A percentile compares a stretch with the other conserved stretches of the same genome.
Evolutionary conservation across 257 asterid species (phyloP).

Genomic region (Solanum megistacrolobum): DNA sequence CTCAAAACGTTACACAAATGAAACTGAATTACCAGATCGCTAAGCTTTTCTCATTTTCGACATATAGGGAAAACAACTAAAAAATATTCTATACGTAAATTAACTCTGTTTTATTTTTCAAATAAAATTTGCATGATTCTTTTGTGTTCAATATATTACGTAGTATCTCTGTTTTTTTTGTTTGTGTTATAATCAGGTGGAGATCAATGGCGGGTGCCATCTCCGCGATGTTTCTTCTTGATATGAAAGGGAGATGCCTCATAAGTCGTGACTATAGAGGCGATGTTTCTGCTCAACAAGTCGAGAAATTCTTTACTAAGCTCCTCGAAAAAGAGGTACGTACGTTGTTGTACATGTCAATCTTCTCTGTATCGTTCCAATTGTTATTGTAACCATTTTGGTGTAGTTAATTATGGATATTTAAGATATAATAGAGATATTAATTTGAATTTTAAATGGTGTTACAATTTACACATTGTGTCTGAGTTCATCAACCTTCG

Average conservation of each 20-base stretch:
- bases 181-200: not conserved
- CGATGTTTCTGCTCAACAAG: conserved; percentile 78
- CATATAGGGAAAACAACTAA: not conserved
- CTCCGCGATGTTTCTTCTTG: conserved; percentile 97
- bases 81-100: not conserved
- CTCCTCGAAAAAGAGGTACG: conserved; percentile 79
- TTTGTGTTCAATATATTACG: not conserved
- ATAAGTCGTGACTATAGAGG: conserved; percentile 99
- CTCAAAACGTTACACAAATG: not conserved
- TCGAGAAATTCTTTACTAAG: conserved; percentile 85
- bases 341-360: not conserved
- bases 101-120: not conserved
- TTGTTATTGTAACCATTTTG: not conserved
- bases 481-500: not conserved
- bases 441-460: not conserved
- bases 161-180: not conserved
- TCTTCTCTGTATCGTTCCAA: not conserved
- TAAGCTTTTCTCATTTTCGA: not conserved
- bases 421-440: not conserved
- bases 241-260: conserved; percentile 82
- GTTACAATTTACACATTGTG: not conserved
- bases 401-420: too few relatives aligned
- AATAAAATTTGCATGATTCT: not conserved
- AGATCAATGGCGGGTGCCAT: conserved; percentile 84
- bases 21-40: not conserved